phyloP scores from a whole-genome alignment of 1,139 yeast genomes.

The Pichia sp. region DNA sequence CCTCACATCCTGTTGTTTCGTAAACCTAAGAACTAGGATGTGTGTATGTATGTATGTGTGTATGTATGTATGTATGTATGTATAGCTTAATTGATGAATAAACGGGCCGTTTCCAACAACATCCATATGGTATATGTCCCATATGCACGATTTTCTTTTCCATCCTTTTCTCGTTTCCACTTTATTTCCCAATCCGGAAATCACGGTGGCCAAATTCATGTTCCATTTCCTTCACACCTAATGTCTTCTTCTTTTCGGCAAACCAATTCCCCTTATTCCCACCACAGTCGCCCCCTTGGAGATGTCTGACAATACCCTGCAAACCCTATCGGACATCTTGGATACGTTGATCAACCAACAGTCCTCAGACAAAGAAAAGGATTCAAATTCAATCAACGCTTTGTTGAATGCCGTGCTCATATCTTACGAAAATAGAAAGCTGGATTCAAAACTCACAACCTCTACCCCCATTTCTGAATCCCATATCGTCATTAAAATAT shows the following conservation, averaged over 20 bases:
- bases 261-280: no score
- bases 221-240: no score
- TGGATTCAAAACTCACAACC: conserved; percentile 6
- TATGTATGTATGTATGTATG: no score
- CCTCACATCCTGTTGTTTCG: conserved; percentile 94
- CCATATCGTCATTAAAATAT: conserved; percentile 23
- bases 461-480: conserved; percentile 11
- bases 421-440: conserved; percentile 16
- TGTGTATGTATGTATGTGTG: background rate
- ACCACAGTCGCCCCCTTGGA: background rate
- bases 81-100: no score
- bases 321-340: conserved; percentile 22
- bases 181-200: no score
- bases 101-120: no score
- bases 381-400: conserved; percentile 26
- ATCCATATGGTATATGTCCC: no score
- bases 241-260: no score
- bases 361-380: conserved; percentile 22
- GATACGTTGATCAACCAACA: conserved; percentile 24
- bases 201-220: no score
- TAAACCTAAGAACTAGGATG: conserved; percentile 37
- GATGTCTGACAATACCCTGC: conserved; percentile 11
- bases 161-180: no score
- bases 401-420: conserved; percentile 25
- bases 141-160: no score